Evolutionary conservation across 768 basidiomycete species (phyloP).

Genomic region (Multifurca ochricompacta): DNA sequence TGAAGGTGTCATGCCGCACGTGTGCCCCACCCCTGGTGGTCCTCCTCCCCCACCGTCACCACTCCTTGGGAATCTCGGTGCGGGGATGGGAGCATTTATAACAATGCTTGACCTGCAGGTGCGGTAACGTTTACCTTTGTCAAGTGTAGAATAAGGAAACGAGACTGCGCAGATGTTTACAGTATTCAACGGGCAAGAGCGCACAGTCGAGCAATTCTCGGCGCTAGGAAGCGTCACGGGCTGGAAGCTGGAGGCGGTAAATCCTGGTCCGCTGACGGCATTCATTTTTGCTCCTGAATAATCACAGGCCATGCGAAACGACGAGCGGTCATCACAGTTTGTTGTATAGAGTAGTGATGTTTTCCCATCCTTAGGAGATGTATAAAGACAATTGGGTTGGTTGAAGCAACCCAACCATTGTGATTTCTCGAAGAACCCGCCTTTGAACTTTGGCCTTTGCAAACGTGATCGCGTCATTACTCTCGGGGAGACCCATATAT

Average conservation of each 20-base stretch:
- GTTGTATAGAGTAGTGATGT: too few relatives aligned
- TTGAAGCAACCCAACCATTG: too few relatives aligned
- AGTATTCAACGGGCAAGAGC: constrained; percentile 27
- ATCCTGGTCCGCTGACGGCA: background rate
- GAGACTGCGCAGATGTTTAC: constrained; percentile 29
- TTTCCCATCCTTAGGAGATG: too few relatives aligned
- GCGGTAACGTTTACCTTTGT: background rate
- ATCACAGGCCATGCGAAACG: background rate
- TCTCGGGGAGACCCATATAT: too few relatives aligned
- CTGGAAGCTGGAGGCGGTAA: constrained; percentile 27
- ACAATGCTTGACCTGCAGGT: constrained; percentile 13
- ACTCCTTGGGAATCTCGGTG: constrained; percentile 13
- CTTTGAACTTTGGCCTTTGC: too few relatives aligned
- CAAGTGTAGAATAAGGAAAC: too few relatives aligned
- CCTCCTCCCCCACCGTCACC: constrained; percentile 6
- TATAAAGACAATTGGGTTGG: too few relatives aligned
- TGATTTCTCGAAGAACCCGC: too few relatives aligned
- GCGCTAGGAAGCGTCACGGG: constrained; percentile 24
- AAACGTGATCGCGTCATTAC: too few relatives aligned
- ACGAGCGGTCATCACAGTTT: too few relatives aligned
- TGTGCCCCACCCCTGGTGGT: background rate
- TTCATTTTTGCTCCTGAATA: background rate
- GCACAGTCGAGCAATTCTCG: constrained; percentile 26
- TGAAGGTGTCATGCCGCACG: constrained; percentile 21
- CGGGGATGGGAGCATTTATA: background rate